phyloP scores from a whole-genome alignment of 2,329 filamentous ascomycete genomes.

The Shiraia bambusicola region DNA sequence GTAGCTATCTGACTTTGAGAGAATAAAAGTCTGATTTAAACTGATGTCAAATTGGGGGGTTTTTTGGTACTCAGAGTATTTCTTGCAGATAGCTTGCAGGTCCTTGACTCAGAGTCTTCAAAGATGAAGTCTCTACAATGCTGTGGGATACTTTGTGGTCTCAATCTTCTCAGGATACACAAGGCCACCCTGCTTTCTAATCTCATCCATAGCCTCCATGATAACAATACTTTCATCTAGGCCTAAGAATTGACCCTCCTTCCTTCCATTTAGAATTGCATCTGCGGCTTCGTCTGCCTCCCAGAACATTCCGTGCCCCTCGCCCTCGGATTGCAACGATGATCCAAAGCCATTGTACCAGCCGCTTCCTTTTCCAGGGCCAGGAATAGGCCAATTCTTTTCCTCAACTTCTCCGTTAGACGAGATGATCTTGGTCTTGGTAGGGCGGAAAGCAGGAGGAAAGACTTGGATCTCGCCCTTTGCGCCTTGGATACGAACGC shows the following conservation, averaged over 20 bases:
- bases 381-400: slow-evolving; percentile 49
- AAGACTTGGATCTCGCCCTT: slow-evolving; percentile 80
- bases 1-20: too few species aligned
- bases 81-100: too few species aligned
- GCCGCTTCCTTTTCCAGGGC: slow-evolving; percentile 50
- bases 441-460: slow-evolving; percentile 70
- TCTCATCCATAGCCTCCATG: slow-evolving; percentile 79
- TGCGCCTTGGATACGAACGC: slow-evolving; percentile 78
- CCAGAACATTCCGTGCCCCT: slow-evolving; percentile 86
- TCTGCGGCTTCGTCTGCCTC: slow-evolving; percentile 78
- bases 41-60: too few species aligned
- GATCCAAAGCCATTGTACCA: slow-evolving; percentile 53
- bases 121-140: slow-evolving; percentile 16
- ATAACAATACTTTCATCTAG: slow-evolving; percentile 80
- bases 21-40: too few species aligned
- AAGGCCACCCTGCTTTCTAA: slow-evolving; percentile 63
- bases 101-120: too few species aligned
- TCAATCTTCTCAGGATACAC: slow-evolving; percentile 68
- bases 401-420: slow-evolving; percentile 51
- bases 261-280: slow-evolving; percentile 72
- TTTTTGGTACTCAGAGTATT: too few species aligned
- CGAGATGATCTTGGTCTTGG: slow-evolving; percentile 64
- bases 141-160: slow-evolving; percentile 43
- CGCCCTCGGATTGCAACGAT: slow-evolving; percentile 51
- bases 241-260: slow-evolving; percentile 64